Conservation (phyloP, 140 eudicot genomes). For the Cichorium intybus region DNA sequence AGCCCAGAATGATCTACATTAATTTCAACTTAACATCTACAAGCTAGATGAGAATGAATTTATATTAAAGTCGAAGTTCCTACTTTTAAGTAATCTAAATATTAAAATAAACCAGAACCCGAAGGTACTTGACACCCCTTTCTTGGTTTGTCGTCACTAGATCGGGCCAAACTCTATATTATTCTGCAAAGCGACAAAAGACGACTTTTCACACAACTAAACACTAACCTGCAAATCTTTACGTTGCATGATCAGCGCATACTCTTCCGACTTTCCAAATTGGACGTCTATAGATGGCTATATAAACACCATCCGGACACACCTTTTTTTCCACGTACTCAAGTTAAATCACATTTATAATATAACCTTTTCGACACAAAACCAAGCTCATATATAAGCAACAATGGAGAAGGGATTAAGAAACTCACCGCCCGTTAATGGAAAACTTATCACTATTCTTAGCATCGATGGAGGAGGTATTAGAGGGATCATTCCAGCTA, state of each 20-base stretch:
- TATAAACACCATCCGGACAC: background rate
- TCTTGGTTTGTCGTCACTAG: background rate
- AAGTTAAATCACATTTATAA: background rate
- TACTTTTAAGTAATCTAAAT: too few species aligned
- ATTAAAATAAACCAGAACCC: background rate
- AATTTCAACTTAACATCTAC: background rate
- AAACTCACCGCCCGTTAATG: constrained; percentile 14
- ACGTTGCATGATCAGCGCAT: background rate
- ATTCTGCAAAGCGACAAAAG: background rate
- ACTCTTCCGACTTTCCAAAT: background rate
- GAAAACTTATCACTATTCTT: constrained; percentile 42
- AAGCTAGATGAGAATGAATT: background rate
- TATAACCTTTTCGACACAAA: background rate
- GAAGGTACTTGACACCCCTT: background rate
- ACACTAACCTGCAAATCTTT: background rate
- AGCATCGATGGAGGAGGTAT: constrained; percentile 59
- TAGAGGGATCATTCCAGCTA: constrained; percentile 48
- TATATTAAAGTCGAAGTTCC: too few species aligned
- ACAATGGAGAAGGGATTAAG: constrained; percentile 19
- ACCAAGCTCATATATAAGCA: background rate
- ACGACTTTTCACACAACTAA: background rate
- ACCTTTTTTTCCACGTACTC: background rate
- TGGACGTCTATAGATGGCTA: background rate
- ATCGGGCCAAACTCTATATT: background rate
- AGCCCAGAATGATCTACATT: background rate